Evolutionary conservation across 1,284 basidiomycete genomes (phyloP), one percentile per base, ranked within the genome.

Genomic region (Xerocomus nothofagi): DNA sequence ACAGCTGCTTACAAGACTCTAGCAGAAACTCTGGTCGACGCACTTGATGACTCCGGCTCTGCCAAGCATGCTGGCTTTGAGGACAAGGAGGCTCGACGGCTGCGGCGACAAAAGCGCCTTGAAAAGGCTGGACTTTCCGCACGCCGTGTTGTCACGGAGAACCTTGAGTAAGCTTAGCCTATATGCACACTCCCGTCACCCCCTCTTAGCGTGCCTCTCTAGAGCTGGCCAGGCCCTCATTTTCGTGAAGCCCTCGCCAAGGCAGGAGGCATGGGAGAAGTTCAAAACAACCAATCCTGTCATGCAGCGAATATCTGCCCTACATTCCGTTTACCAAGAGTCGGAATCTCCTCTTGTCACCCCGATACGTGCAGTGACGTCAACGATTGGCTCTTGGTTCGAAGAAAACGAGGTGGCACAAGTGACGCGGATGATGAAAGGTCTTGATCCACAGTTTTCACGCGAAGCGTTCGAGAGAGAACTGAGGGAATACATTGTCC

Each of bases 391-490:
- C 2, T 82, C 85, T 3, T 90, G 89, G 78, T 96, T 98, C 61
- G 96, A 98, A 57, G 97, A 99, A 73, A 99, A 93, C 63, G 97
- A 99, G 76, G 96, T 90, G 36, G 96, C 94, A 12, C 90, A 91
- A 66, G 97, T 99, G 21, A 86, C 91, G 62, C 81, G 91, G 47
- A 74, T 88, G 62, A 91, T 98, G 82, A 92, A 88, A 70, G 68
- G 78, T 31, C 75, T 97, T 61, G 97, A 99, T 67, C 93, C 96
- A 5, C 71, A 72, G 14, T 99, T 98, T 72, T 86, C 81, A 46
- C 81, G 90, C 61, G 95, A 98, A 66, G 70, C 73, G 18, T 99
- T 98, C 67, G 87, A 93, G 63, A 79, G 88, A 50, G 97, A 99
- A 66, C 69, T 99, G 55, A 77, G 96, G 57, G 97, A 99, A 71